Evolutionary conservation across 345 rosid genomes (phyloP).

Genomic region (Corchorus olitorius): DNA sequence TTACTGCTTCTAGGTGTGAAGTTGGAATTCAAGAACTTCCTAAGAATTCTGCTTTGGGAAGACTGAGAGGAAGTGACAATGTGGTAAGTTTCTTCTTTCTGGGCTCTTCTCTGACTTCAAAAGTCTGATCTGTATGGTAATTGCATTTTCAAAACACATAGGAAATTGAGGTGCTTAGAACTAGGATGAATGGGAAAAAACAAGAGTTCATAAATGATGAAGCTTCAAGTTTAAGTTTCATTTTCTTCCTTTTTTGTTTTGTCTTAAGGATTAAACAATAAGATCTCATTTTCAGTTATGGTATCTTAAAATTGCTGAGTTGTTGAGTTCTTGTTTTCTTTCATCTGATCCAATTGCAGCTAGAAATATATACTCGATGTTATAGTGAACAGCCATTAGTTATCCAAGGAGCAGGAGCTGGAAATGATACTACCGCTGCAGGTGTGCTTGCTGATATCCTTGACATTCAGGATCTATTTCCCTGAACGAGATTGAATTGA

Average conservation of each 20-base stretch:
- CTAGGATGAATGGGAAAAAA: neutral
- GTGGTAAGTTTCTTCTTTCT: conserved; percentile 51
- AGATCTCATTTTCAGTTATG: neutral
- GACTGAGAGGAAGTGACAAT: conserved; percentile 93
- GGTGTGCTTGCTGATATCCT: conserved; percentile 91
- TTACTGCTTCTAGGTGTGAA: conserved; percentile 54
- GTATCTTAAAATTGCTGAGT: neutral
- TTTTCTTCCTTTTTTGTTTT: neutral
- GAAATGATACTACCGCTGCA: conserved; percentile 93
- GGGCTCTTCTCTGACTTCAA: neutral
- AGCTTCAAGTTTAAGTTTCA: neutral
- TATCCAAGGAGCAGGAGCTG: conserved; percentile 98
- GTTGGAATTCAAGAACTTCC: conserved; percentile 94
- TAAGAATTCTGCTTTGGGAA: conserved; percentile 75
- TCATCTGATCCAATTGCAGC: conserved; percentile 45
- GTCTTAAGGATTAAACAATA: neutral
- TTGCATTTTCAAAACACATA: neutral
- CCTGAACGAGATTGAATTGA: conserved; percentile 26
- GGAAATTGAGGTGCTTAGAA: neutral
- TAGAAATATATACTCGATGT: conserved; percentile 85
- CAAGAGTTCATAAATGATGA: neutral
- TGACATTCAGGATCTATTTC: conserved; percentile 84
- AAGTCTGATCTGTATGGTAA: neutral
- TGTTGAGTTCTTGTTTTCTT: neutral
- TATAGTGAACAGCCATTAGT: conserved; percentile 77